Percentiles rank a stretch among this genome's conserved stretches.
Conservation (phyloP, 1,284 basidiomycete genomes). For the Austroboletus rostrupii region DNA sequence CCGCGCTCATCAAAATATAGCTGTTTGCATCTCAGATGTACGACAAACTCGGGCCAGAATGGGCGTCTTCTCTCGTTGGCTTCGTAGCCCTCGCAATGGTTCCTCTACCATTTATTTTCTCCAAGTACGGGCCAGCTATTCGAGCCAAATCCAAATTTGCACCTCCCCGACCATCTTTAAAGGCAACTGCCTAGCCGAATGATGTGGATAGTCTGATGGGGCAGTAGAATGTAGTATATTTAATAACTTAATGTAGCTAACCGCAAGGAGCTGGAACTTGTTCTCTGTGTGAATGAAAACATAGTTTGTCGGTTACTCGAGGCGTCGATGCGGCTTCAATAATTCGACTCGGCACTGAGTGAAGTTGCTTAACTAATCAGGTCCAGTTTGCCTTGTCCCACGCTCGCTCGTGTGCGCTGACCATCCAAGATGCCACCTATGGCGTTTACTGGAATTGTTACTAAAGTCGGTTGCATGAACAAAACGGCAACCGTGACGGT, state of each 20-base stretch:
- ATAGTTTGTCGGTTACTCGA: too few species aligned
- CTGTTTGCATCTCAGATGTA: constrained; percentile 58
- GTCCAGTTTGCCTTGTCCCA: not conserved
- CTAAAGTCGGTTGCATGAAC: constrained; percentile 74
- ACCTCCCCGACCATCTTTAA: constrained; percentile 22
- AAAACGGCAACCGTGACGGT: constrained; percentile 81
- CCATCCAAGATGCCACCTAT: constrained; percentile 63
- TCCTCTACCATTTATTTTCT: constrained; percentile 53
- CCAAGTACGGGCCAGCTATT: constrained; percentile 43
- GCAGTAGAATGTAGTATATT: too few species aligned
- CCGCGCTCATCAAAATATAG: constrained; percentile 16
- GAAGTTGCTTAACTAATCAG: too few species aligned
- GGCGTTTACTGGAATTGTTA: constrained; percentile 66
- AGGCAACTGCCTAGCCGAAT: constrained; percentile 3
- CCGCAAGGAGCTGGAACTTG: too few species aligned
- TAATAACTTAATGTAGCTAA: too few species aligned
- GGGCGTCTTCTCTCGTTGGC: constrained; percentile 56
- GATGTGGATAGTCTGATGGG: too few species aligned
- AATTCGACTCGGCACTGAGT: too few species aligned
- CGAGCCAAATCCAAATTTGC: constrained; percentile 43
- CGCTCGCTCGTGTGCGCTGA: not conserved
- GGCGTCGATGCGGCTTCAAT: too few species aligned
- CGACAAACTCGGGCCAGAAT: constrained; percentile 42
- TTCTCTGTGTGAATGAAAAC: too few species aligned
- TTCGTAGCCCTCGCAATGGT: constrained; percentile 47